Percentiles rank a stretch among this genome's conserved stretches.
These are phyloP conservation scores for Eustoma russellianum DNA, from an alignment of 257 asterid species.

Conservation along the genomic window DNA sequence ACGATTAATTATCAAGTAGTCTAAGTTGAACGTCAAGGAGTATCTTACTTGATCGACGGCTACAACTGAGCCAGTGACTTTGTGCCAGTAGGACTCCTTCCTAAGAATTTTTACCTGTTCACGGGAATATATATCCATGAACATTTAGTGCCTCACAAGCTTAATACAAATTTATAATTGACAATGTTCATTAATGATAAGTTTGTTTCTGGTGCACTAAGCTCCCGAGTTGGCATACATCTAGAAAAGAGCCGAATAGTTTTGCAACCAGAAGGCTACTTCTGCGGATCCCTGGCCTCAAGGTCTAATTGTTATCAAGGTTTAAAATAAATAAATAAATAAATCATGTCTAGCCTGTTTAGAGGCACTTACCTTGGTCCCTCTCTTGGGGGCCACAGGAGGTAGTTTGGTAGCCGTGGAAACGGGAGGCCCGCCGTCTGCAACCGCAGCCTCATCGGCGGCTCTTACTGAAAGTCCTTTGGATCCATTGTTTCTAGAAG, in stretches of 20 bases:
- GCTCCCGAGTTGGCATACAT: no score
- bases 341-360: no score
- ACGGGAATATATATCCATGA: neutral
- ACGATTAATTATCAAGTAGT: neutral
- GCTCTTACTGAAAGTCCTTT: constrained; percentile 55
- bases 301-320: no score
- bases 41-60: constrained; percentile 81
- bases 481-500: constrained; percentile 29
- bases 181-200: no score
- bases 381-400: constrained; percentile 86
- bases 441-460: constrained; percentile 20
- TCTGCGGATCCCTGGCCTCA: no score
- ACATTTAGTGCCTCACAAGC: no score
- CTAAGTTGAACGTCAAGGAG: neutral
- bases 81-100: constrained; percentile 92
- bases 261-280: no score
- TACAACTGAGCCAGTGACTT: constrained; percentile 84
- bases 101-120: constrained; percentile 78
- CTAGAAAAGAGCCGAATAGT: no score
- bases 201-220: no score
- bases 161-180: no score
- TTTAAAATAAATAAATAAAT: no score
- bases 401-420: constrained; percentile 66
- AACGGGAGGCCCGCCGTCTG: constrained; percentile 20
- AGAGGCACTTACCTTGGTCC: constrained; percentile 41